Evolutionary conservation across 257 asterid species (phyloP), one percentile per base, ranked within the genome.

Genomic region (Verbascum thapsus): DNA sequence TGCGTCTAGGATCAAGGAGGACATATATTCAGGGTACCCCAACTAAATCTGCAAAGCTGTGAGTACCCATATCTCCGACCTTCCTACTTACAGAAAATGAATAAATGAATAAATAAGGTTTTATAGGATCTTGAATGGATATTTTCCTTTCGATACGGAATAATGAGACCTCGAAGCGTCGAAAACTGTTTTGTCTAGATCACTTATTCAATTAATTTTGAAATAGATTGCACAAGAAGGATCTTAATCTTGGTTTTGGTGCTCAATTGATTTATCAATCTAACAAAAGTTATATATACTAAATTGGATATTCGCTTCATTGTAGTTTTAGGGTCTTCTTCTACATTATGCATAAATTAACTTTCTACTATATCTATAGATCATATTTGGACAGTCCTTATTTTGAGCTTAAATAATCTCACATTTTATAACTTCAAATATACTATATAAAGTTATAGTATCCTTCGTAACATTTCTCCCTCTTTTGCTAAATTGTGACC

Each of bases 1-100:
- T 87, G 95, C 89, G 91, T 63, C 91, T 87, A 5, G 95, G 95
- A 74, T 87, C 88, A 17, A 82, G 91, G 84, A 87, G 86, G 72
- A 87, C 91, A 59, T 84, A 58, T 72, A 81, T 87, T 74, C 84
- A 78, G 45, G 79, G 58, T 32, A 34, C 72, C 13, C 68, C 76
- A 37, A 71, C 87, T 69, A 76, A 63, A 79, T 76, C 85, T 16
- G 78, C 68, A 30, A 86, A 74, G 66, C 75, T 83, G 95, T 86
- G 74, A 75, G 95, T 65, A 55, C 55, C 40, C 72, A 8, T 44
- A 53, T 65, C 22, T 48, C 60, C 26, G 0, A 15, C 50, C 59
- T 43, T 63, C 7, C 8, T 20, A 49, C 16, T 66, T 48, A 53
- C 10, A 47, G 10, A 61, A 48, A 66, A 61, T 13, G 26, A 13